Base-by-base conservation (phyloP, 108 stramenopile species). In the Seminavis robusta region DNA sequence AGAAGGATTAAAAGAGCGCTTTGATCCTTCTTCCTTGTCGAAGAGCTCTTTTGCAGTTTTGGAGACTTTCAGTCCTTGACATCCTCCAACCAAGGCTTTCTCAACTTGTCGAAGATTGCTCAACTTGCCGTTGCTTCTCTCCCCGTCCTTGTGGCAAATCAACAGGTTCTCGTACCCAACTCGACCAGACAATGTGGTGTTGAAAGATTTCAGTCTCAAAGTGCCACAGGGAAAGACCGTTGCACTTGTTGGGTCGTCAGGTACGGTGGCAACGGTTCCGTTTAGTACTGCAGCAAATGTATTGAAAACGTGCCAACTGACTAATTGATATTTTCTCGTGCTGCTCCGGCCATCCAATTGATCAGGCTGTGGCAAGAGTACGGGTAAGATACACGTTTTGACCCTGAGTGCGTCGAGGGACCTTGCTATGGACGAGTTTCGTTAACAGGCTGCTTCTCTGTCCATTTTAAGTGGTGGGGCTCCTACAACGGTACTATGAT, bases 401-500 rank as follows among this genome's bases (percentile, higher is more conserved):
- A n/a, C n/a, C n/a, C n/a, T n/a, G n/a, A n/a, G n/a, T n/a, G n/a
- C n/a, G n/a, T n/a, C n/a, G 4, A 69, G n/a, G n/a, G n/a, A n/a
- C n/a, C n/a, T n/a, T n/a, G n/a, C n/a, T n/a, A n/a, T n/a, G n/a
- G n/a, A n/a, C n/a, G n/a, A n/a, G n/a, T n/a, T n/a, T n/a, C n/a
- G n/a, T n/a, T n/a, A n/a, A n/a, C n/a, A n/a, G n/a, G n/a, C n/a
- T n/a, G n/a, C n/a, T n/a, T n/a, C n/a, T n/a, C n/a, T n/a, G n/a
- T n/a, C n/a, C n/a, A n/a, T n/a, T n/a, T n/a, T n/a, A n/a, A n/a
- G n/a, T 97, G 26, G 79, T 97, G 24, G 76, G 77, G 29, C 75
- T 99, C 8, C 36, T 99, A 13, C 81, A 95, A 62, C 69, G 99
- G 40, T 87, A 95, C 39, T 99, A 98, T 55, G 97, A 98, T 64